A percentile compares a stretch with the other conserved stretches of the same genome.
Conservation (phyloP, 768 basidiomycete species). For the Lepiota brunneoincarnata region DNA sequence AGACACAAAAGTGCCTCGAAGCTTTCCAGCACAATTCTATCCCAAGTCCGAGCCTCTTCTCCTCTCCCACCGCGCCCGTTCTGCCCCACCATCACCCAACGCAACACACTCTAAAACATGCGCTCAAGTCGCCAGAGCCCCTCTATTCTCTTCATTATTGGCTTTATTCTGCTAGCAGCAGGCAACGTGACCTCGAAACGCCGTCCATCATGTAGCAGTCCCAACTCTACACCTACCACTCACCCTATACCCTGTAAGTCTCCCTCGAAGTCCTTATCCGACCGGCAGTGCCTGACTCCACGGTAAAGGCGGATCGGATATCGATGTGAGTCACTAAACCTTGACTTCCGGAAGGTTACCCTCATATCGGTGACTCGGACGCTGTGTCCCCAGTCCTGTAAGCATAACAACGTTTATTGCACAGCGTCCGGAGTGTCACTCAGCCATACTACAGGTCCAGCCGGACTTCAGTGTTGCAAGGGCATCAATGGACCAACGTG, state of each 20-base stretch:
- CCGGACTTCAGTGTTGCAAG: slow-evolving; percentile 1
- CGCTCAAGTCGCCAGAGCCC: no score
- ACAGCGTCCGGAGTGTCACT: background rate
- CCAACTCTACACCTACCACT: background rate
- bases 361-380: background rate
- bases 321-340: background rate
- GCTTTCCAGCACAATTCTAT: no score
- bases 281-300: background rate
- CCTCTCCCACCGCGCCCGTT: no score
- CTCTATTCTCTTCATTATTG: no score
- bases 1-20: no score
- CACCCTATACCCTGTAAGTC: background rate
- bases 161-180: no score
- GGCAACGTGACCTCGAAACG: no score
- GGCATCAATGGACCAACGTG: slow-evolving; percentile 2
- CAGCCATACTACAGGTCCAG: background rate
- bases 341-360: no score
- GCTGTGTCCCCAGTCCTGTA: background rate
- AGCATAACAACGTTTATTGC: background rate
- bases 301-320: background rate
- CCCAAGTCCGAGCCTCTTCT: no score
- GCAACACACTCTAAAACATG: no score
- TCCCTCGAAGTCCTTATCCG: background rate
- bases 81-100: no score
- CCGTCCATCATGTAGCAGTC: no score